phyloP scores from a whole-genome alignment of 2,329 filamentous ascomycete genomes.

The Davidsoniella eucalypti region DNA sequence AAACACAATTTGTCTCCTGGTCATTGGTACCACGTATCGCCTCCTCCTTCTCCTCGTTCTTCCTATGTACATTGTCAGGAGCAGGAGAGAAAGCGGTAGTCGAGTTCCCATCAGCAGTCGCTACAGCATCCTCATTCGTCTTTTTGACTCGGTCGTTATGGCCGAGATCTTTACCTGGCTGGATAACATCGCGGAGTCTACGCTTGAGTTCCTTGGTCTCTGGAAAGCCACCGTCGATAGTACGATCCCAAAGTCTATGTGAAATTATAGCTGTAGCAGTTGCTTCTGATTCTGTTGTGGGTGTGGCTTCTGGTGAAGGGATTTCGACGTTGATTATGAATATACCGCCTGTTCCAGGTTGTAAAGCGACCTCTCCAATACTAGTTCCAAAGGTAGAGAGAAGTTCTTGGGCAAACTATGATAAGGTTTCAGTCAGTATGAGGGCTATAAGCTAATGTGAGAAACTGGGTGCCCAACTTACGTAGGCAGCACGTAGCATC shows the following conservation, averaged over 20 bases:
- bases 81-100: too few relatives aligned
- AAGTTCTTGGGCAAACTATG: constrained; percentile 92
- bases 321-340: constrained; percentile 56
- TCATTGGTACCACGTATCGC: background rate
- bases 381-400: constrained; percentile 77
- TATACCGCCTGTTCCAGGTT: constrained; percentile 69
- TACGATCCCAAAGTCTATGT: constrained; percentile 69
- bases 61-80: background rate
- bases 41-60: background rate
- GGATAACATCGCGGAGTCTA: constrained; percentile 63
- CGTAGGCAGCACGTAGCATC: constrained; percentile 76
- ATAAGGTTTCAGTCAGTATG: too few relatives aligned
- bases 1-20: background rate
- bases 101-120: background rate
- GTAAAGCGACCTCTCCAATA: constrained; percentile 74
- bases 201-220: constrained; percentile 87
- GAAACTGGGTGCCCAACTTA: constrained; percentile 25
- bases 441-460: background rate
- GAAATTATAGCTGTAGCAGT: background rate
- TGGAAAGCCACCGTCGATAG: constrained; percentile 74
- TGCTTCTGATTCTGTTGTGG: background rate
- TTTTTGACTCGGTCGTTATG: constrained; percentile 48
- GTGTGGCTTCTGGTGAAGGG: constrained; percentile 15
- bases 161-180: constrained; percentile 61
- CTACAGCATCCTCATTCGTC: constrained; percentile 18